Conservation (phyloP, 2,329 filamentous ascomycete species). For the Cladophialophora bantiana region DNA sequence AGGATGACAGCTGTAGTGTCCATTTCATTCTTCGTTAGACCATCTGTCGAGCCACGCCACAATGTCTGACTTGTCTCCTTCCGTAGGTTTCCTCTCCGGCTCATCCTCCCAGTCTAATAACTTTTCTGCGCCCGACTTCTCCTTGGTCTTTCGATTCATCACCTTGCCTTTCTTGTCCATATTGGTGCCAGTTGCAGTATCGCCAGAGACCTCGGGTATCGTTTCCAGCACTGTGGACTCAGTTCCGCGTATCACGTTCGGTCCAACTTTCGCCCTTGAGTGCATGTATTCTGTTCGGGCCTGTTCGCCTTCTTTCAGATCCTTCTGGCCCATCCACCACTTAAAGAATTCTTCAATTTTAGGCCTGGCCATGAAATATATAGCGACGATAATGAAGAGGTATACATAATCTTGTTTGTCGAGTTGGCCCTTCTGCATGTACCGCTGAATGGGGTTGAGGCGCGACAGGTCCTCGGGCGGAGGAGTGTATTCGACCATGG, state of each 20-base stretch:
- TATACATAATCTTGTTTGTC: slow-evolving; percentile 37
- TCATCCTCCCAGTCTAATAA: slow-evolving; percentile 42
- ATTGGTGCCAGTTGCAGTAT: slow-evolving; percentile 27
- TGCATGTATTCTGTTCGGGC: slow-evolving; percentile 31
- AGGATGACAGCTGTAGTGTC: background rate
- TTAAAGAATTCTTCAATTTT: slow-evolving; percentile 36
- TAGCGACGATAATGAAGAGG: slow-evolving; percentile 35
- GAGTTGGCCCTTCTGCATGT: slow-evolving; percentile 40
- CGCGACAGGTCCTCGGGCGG: slow-evolving; percentile 36
- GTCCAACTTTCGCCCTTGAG: slow-evolving; percentile 33
- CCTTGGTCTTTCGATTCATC: slow-evolving; percentile 39
- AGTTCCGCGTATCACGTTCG: slow-evolving; percentile 37
- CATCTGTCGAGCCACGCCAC: slow-evolving; percentile 41
- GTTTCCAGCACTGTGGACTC: slow-evolving; percentile 22
- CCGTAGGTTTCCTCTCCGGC: slow-evolving; percentile 27
- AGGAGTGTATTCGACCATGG: slow-evolving; percentile 38
- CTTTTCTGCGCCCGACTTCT: slow-evolving; percentile 37
- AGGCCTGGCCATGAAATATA: slow-evolving; percentile 37
- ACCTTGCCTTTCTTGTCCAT: slow-evolving; percentile 27
- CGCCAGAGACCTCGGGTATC: slow-evolving; percentile 25
- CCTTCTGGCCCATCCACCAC: slow-evolving; percentile 30
- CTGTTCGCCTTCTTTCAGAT: slow-evolving; percentile 31
- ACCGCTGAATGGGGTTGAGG: slow-evolving; percentile 40
- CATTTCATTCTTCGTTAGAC: slow-evolving; percentile 28
- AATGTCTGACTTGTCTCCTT: slow-evolving; percentile 37